Evolutionary conservation across 495 filamentous ascomycete species (phyloP).

Genomic region (Aspergillus sclerotioniger): DNA sequence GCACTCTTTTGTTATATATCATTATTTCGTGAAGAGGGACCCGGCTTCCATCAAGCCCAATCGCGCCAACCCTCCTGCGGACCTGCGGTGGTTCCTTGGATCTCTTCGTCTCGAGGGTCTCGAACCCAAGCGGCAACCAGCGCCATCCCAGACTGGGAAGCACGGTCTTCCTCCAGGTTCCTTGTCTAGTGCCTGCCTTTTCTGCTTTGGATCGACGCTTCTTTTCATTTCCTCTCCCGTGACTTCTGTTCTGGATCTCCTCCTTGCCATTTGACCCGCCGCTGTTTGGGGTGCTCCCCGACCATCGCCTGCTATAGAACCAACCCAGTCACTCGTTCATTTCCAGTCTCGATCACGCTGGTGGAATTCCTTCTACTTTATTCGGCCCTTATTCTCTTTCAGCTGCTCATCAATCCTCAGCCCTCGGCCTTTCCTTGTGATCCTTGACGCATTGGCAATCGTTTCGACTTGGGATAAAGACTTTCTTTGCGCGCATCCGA

Average conservation of each 20-base stretch:
- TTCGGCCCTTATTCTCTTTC: slow-evolving; percentile 4
- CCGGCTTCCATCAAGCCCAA: not conserved
- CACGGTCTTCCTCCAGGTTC: slow-evolving; percentile 4
- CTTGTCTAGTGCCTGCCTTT: slow-evolving; percentile 2
- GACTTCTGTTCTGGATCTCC: not conserved
- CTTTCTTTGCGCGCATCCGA: not conserved
- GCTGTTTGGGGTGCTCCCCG: slow-evolving; percentile 8
- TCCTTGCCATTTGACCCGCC: slow-evolving; percentile 10
- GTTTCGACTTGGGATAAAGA: not conserved
- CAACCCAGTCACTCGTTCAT: slow-evolving; percentile 33
- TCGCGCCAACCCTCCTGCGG: not conserved
- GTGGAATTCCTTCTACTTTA: slow-evolving; percentile 14
- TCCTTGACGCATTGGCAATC: not conserved
- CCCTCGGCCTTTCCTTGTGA: not conserved
- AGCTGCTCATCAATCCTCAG: not conserved
- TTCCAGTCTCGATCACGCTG: slow-evolving; percentile 17
- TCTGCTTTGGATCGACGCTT: slow-evolving; percentile 2
- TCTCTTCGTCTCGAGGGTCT: not conserved
- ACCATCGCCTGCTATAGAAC: slow-evolving; percentile 12
- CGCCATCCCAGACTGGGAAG: not conserved
- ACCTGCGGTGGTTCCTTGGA: not conserved
- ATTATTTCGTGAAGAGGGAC: too few species aligned
- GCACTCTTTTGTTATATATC: not conserved
- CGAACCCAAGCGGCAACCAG: not conserved
- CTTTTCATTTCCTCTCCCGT: not conserved